A percentile compares a stretch with the other conserved stretches of the same genome.
phyloP scores from a whole-genome alignment of 108 stramenopile species.

The Hondaea fermentalgiana region DNA sequence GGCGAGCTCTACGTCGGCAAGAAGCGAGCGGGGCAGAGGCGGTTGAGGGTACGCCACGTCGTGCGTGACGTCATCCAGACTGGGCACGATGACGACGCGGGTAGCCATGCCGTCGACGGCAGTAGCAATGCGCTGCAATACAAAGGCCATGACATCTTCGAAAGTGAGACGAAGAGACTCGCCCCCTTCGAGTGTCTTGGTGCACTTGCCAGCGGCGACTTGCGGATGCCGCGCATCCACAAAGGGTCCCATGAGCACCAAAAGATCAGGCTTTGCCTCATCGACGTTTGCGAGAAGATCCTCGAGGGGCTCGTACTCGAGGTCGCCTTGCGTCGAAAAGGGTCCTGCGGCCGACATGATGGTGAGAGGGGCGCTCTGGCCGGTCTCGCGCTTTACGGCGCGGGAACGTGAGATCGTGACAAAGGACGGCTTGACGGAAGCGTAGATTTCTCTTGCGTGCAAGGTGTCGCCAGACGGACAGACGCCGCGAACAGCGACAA shows the following conservation, averaged over 20 bases:
- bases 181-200: neutral
- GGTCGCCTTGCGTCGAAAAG: slow-evolving; percentile 71
- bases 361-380: neutral
- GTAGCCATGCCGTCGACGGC: slow-evolving; percentile 45
- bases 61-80: slow-evolving; percentile 78
- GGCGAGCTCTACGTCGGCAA: neutral
- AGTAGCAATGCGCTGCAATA: slow-evolving; percentile 23
- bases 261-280: slow-evolving; percentile 69
- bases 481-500: slow-evolving; percentile 82
- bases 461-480: slow-evolving; percentile 71
- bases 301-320: slow-evolving; percentile 75
- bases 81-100: slow-evolving; percentile 84
- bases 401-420: neutral
- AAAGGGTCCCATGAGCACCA: slow-evolving; percentile 87
- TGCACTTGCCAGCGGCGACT: slow-evolving; percentile 26
- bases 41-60: slow-evolving; percentile 69
- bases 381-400: neutral
- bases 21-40: neutral
- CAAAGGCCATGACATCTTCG: neutral
- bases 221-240: slow-evolving; percentile 71
- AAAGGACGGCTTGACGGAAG: neutral
- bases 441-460: slow-evolving; percentile 52
- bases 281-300: slow-evolving; percentile 64
- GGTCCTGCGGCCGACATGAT: slow-evolving; percentile 54
- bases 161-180: neutral